Evolutionary conservation across 179 eudicot genomes (phyloP).

Genomic region (Camellia oleifera): DNA sequence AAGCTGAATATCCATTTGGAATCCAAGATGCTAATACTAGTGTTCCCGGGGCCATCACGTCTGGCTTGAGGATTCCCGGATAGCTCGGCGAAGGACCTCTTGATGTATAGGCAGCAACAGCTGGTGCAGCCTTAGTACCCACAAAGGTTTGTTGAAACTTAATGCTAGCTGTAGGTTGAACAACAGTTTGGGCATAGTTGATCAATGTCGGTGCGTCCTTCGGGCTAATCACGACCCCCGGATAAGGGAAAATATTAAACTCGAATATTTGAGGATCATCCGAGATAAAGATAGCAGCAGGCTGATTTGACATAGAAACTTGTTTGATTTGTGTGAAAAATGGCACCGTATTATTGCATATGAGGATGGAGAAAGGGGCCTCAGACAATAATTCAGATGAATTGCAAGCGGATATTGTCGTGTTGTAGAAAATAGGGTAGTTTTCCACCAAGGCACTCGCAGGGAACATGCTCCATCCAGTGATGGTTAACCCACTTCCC

Average conservation of each 20-base stretch:
- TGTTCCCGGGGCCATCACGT: conserved; percentile 63
- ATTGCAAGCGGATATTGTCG: conserved; percentile 19
- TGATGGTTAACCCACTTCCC: conserved; percentile 25
- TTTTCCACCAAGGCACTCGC: conserved; percentile 30
- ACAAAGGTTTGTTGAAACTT: conserved; percentile 47
- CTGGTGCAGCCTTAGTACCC: conserved; percentile 47
- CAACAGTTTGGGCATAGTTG: conserved; percentile 20
- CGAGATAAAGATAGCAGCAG: conserved; percentile 20
- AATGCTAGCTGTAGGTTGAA: conserved; percentile 31
- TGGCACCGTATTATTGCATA: conserved; percentile 10
- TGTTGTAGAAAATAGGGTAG: conserved; percentile 23
- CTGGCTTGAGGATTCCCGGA: conserved; percentile 54
- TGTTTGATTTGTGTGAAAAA: background rate
- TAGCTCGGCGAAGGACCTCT: conserved; percentile 54
- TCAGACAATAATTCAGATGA: conserved; percentile 3
- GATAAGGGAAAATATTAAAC: conserved; percentile 20
- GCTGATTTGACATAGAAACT: background rate
- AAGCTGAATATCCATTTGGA: conserved; percentile 23
- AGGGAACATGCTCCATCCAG: conserved; percentile 47
- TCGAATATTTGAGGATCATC: conserved; percentile 3
- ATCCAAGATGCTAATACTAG: conserved; percentile 41
- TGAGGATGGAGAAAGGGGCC: conserved; percentile 8
- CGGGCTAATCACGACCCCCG: conserved; percentile 34
- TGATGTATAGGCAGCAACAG: conserved; percentile 43
- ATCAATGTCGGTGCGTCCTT: conserved; percentile 26